Evolutionary conservation across 805 yeast genomes (phyloP).

Genomic region (Wickerhamiella alocasiicola): DNA sequence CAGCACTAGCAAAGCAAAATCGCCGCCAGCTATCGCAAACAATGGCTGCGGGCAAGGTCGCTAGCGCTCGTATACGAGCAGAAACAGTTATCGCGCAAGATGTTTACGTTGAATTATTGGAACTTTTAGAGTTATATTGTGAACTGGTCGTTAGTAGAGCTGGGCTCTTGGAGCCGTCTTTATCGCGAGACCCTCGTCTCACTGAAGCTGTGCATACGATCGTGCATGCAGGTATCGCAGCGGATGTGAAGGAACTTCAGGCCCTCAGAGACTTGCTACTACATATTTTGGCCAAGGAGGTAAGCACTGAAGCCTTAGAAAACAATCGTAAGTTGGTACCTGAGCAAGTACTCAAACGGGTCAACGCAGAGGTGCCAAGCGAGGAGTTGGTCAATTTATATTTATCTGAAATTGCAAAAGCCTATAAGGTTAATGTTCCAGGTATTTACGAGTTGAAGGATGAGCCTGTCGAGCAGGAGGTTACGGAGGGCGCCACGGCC

Average conservation of each 20-base stretch:
- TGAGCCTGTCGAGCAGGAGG: constrained; percentile 21
- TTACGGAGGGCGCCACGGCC: constrained; percentile 25
- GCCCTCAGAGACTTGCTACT: constrained; percentile 50
- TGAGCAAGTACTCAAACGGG: constrained; percentile 48
- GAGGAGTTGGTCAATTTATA: constrained; percentile 55
- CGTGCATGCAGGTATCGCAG: constrained; percentile 54
- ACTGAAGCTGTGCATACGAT: constrained; percentile 64
- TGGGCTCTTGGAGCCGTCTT: constrained; percentile 36
- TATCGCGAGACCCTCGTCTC: constrained; percentile 26
- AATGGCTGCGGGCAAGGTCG: constrained; percentile 56
- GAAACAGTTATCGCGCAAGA: constrained; percentile 79
- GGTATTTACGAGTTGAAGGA: constrained; percentile 29
- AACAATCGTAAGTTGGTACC: constrained; percentile 44
- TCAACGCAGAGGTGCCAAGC: constrained; percentile 56
- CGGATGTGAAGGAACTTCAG: constrained; percentile 63
- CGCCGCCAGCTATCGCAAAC: constrained; percentile 60
- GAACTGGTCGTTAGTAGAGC: constrained; percentile 69
- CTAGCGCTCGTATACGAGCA: constrained; percentile 70
- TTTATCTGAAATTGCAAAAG: constrained; percentile 64
- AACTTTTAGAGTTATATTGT: constrained; percentile 67
- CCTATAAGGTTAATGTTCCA: constrained; percentile 65
- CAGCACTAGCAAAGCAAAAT: constrained; percentile 63
- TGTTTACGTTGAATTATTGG: constrained; percentile 63
- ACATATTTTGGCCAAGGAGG: constrained; percentile 56
- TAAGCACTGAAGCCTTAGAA: constrained; percentile 41